A percentile compares a stretch with the other conserved stretches of the same genome.
phyloP scores from a whole-genome alignment of 108 stramenopile species.

The Nitzschia sp. region DNA sequence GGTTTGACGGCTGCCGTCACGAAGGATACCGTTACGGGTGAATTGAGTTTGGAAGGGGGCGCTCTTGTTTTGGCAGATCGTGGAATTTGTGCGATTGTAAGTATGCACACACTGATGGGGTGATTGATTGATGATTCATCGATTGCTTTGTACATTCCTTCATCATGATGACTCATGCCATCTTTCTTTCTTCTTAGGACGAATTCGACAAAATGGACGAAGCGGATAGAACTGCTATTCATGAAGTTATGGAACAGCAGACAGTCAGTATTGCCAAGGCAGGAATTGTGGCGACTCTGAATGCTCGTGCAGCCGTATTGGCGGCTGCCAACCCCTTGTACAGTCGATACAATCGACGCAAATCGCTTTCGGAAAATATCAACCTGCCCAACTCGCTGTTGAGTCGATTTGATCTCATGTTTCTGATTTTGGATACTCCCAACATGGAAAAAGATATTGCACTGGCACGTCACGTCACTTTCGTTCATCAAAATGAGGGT shows the following conservation, averaged over 20 bases:
- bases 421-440: slow-evolving; percentile 93
- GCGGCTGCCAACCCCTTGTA: slow-evolving; percentile 99
- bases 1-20: slow-evolving; percentile 98
- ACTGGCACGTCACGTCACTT: slow-evolving; percentile 95
- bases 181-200: slow-evolving; percentile 33
- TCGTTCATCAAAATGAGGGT: slow-evolving; percentile 96
- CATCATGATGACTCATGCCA: background rate
- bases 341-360: slow-evolving; percentile 89
- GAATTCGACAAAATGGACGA: slow-evolving; percentile 99
- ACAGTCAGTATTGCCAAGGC: slow-evolving; percentile 98
- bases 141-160: too few relatives aligned
- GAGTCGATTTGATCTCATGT: slow-evolving; percentile 98
- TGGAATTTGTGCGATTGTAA: slow-evolving; percentile 95
- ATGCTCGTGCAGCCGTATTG: slow-evolving; percentile 97
- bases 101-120: background rate
- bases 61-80: slow-evolving; percentile 98
- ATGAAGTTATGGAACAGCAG: slow-evolving; percentile 99
- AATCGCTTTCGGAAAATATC: slow-evolving; percentile 92
- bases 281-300: slow-evolving; percentile 98
- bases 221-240: slow-evolving; percentile 96
- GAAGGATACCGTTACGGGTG: slow-evolving; percentile 92
- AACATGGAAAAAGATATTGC: slow-evolving; percentile 92
- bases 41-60: slow-evolving; percentile 98
- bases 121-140: too few relatives aligned
- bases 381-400: slow-evolving; percentile 97